Evolutionary conservation across 495 filamentous ascomycete species (phyloP), one percentile per base, ranked within the genome.

Genomic region (Xylaria intraflava): DNA sequence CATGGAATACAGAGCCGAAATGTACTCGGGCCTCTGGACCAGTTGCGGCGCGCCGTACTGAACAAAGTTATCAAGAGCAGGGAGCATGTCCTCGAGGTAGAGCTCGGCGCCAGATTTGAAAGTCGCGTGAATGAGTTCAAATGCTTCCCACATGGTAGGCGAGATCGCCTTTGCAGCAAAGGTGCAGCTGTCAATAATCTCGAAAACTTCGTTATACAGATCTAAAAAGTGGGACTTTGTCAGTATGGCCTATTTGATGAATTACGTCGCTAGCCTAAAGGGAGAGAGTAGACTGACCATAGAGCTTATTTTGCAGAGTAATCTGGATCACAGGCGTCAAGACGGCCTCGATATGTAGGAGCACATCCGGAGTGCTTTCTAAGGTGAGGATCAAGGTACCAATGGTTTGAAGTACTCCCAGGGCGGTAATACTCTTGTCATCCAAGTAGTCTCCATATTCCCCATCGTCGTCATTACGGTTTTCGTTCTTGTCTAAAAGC

Each of bases 151-250:
- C 93, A 98, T 98, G 29, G 86, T 95, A 20, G 87, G 83, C 3
- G 93, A 95, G 55, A 98, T 96, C 31, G 80, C 78, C 73, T 97
- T 98, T 31, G 93, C 90, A 14, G 93, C 86, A 65, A 97, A 98
- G n/a, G 94, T 98, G 73, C 94, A 98, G 77, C 89, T 95, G 67
- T 98, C 93, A 61, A 98, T 94, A 61, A 98, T 98, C 70, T 98
- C 93, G 62, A 98, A 98, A 11, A 96, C 82, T 63, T 98, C 93
- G 64, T 96, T 97, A 69, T 95, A 97, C 1, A 98, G 74, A 71
- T 98, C 87, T 83, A 36, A 30, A 12, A 42, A 36, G 17, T 12
- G 49, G 24, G 12, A 44, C 11, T 1, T n/a, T 6, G 17, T 53
- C 11, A 53, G 51, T 31, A 46, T 30, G n/a, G 10, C 20, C 12